These are phyloP conservation scores for Sophora flavescens DNA, from an alignment of 306 rosid species.

Conservation along the genomic window DNA sequence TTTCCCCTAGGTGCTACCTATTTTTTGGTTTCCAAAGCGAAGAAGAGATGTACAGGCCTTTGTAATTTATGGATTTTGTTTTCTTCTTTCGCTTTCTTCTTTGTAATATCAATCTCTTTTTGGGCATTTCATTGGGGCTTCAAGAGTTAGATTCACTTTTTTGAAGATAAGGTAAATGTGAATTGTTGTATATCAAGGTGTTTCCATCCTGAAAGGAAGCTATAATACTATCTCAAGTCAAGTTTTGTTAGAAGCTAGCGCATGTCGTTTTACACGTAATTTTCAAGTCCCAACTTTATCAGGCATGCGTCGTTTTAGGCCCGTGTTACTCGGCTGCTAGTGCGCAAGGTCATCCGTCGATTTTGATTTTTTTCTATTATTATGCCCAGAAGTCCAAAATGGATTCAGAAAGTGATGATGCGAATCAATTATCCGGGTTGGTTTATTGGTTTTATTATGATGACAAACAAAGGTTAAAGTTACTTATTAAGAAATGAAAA, in stretches of 20 bases:
- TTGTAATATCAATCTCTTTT: constrained; percentile 53
- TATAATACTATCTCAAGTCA: neutral
- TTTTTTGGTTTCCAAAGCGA: constrained; percentile 56
- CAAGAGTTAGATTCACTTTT: constrained; percentile 33
- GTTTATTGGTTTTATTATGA: neutral
- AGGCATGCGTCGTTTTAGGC: neutral
- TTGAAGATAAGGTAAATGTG: constrained; percentile 24
- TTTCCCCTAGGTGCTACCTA: constrained; percentile 49
- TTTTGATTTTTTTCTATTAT: neutral
- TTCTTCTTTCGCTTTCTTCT: constrained; percentile 43
- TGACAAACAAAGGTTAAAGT: too few species aligned
- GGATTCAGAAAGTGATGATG: too few species aligned
- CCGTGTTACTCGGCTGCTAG: neutral
- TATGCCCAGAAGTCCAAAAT: neutral
- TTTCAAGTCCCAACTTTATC: neutral
- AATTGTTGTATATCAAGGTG: constrained; percentile 16
- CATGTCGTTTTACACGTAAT: constrained; percentile 15
- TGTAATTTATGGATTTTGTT: constrained; percentile 84
- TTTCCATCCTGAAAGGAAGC: neutral
- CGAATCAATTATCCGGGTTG: neutral
- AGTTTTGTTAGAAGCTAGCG: neutral
- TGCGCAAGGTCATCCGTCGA: neutral
- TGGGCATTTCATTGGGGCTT: neutral
- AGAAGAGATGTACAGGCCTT: constrained; percentile 80
- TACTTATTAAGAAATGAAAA: too few species aligned